A percentile compares a stretch with the other conserved stretches of the same genome.
phyloP scores from a whole-genome alignment of 1,139 yeast species.

The Saccharomyces hybrid region DNA sequence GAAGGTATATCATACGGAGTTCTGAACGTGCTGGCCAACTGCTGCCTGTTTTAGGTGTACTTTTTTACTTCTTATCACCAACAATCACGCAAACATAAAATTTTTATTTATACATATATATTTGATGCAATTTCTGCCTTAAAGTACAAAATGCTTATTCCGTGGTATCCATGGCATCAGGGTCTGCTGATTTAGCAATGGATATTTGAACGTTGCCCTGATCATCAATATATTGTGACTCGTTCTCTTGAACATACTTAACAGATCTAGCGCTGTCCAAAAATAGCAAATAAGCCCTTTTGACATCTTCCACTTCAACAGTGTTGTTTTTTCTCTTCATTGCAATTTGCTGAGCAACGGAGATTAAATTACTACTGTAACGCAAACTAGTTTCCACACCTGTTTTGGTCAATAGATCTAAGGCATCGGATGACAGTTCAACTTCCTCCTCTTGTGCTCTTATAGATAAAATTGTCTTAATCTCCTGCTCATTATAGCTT shows the following conservation, averaged over 20 bases:
- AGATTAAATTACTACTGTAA: slow-evolving; percentile 84
- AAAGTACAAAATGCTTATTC: slow-evolving; percentile 11
- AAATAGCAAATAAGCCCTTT: slow-evolving; percentile 80
- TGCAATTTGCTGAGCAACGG: slow-evolving; percentile 82
- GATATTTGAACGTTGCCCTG: slow-evolving; percentile 56
- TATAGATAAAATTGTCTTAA: slow-evolving; percentile 75
- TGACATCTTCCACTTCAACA: slow-evolving; percentile 78
- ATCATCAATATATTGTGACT: slow-evolving; percentile 66
- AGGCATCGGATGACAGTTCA: slow-evolving; percentile 73
- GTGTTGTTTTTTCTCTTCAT: slow-evolving; percentile 63
- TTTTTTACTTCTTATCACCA: not conserved
- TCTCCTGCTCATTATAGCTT: slow-evolving; percentile 71
- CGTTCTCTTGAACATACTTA: slow-evolving; percentile 61
- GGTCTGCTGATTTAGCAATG: slow-evolving; percentile 12
- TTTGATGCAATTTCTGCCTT: slow-evolving; percentile 5
- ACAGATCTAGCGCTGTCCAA: slow-evolving; percentile 86
- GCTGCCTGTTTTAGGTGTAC: not conserved
- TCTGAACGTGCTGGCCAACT: not conserved
- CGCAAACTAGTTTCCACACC: slow-evolving; percentile 90
- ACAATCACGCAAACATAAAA: slow-evolving; percentile 2
- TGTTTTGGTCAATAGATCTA: slow-evolving; percentile 83
- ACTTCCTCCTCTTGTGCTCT: slow-evolving; percentile 97
- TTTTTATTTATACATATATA: not conserved
- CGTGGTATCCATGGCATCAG: slow-evolving; percentile 30
- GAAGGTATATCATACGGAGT: not conserved